Evolutionary conservation across 176 grass and related monocot species (phyloP), one percentile per base, ranked within the genome.

Genomic region (Oropetium thomaeum): DNA sequence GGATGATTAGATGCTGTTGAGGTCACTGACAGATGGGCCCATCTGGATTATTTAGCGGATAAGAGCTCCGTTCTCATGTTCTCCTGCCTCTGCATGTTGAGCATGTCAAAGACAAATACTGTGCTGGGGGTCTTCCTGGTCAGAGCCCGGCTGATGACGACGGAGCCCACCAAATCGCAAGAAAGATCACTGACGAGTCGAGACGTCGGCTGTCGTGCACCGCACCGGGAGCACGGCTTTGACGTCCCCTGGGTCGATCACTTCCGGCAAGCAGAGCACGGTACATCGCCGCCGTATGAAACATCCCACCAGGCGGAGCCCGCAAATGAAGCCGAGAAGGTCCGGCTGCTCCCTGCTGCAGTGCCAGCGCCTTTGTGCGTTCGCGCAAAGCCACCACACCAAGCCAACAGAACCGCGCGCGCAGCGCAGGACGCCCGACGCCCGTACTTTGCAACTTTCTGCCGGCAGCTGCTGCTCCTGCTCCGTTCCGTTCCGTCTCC

Each of bases 11-110:
- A 16, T 5, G 41, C 59, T n/a, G 19, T 33, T 35, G 1, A 31
- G 42, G 34, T 76, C 54, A 79, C 81, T 79, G 86, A 14, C 27
- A 19, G 45, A n/a, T 53, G 33, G 84, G 69, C 16, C 74, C 79
- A 7, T 8, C 12, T 19, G 39, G 54, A 58, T 68, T 42, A 25
- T 64, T 64, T 49, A 49, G 59, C 74, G 58, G 74, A 64, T 64
- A 62, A 47, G 58, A 5, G 10, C 0, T 28, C 27, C 19, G 58
- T 62, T 45, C 20, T 17, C 45, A 19, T 4, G 1, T 17, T 48
- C 35, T 38, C 15, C 14, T 51, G 35, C 35, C 41, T 13, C 41
- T 10, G 22, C 52, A 26, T 16, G 29, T 2, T 52, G 30, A 49
- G 32, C 47, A 22, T 23, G 19, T 20, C 40, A 44, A 44, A 67